A percentile compares a stretch with the other conserved stretches of the same genome.
Conservation (phyloP, 2,329 filamentous ascomycete genomes). For the Sarocladiaceae sp. region DNA sequence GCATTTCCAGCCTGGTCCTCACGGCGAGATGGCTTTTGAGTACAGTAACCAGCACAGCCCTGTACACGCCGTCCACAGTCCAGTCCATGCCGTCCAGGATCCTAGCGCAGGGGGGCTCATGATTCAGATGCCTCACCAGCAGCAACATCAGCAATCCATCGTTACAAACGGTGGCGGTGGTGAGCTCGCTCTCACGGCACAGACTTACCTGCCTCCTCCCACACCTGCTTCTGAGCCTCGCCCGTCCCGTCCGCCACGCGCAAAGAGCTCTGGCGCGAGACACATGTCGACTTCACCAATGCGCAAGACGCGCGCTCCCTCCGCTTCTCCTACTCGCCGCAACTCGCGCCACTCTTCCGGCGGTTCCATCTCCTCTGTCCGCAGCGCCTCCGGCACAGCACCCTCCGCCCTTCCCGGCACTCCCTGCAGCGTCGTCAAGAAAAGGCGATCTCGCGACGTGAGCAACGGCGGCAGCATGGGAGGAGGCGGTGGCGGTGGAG, state of each 20-base stretch:
- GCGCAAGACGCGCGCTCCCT: slow-evolving; percentile 18
- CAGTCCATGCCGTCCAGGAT: slow-evolving; percentile 21
- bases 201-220: slow-evolving; percentile 29
- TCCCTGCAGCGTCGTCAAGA: slow-evolving; percentile 32
- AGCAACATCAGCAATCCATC: slow-evolving; percentile 24
- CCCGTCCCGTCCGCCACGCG: slow-evolving; percentile 41
- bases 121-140: slow-evolving; percentile 49
- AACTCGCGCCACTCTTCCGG: slow-evolving; percentile 33
- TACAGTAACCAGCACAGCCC: slow-evolving; percentile 18
- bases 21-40: slow-evolving; percentile 34
- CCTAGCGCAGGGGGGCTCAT: slow-evolving; percentile 35
- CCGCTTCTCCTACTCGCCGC: slow-evolving; percentile 12
- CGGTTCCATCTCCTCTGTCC: slow-evolving; percentile 27
- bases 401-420: slow-evolving; percentile 31
- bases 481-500: slow-evolving; percentile 20
- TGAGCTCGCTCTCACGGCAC: slow-evolving; percentile 23
- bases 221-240: slow-evolving; percentile 26
- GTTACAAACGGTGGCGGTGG: slow-evolving; percentile 22
- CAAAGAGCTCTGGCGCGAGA: slow-evolving; percentile 48
- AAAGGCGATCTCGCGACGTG: slow-evolving; percentile 29
- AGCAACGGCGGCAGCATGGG: slow-evolving; percentile 16
- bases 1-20: slow-evolving; percentile 15
- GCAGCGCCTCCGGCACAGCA: slow-evolving; percentile 28
- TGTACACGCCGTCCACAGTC: no score
- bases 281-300: slow-evolving; percentile 38